Evolutionary conservation across 1,284 basidiomycete genomes (phyloP).

Genomic region (Puccinia horiana): DNA sequence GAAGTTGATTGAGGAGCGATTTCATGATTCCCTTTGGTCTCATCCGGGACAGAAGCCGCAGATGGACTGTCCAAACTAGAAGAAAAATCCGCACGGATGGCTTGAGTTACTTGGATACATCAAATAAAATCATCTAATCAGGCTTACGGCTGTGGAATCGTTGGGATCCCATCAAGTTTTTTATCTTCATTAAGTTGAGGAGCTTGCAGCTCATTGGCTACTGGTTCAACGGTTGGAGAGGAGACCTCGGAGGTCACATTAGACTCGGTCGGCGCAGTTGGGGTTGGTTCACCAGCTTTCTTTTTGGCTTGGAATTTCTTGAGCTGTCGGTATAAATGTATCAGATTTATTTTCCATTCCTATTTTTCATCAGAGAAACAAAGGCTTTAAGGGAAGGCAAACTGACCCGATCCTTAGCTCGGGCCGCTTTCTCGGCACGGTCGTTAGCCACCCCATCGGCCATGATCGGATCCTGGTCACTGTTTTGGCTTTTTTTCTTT

Average conservation of each 20-base stretch:
- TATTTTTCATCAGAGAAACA: not conserved
- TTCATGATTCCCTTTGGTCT: not conserved
- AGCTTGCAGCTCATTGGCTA: not conserved
- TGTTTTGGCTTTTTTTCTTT: too few relatives aligned
- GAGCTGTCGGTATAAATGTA: conserved; percentile 13
- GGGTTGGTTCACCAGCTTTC: conserved; percentile 23
- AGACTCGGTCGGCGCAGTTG: not conserved
- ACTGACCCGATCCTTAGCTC: conserved; percentile 45
- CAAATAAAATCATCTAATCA: not conserved
- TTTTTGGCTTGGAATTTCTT: conserved; percentile 50
- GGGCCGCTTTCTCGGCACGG: conserved; percentile 43
- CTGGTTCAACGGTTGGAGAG: conserved; percentile 11
- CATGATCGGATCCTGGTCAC: conserved; percentile 1
- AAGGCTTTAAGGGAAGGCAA: not conserved
- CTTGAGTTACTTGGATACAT: not conserved
- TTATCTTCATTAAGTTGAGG: not conserved
- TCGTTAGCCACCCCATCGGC: conserved; percentile 29
- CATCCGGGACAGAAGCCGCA: not conserved
- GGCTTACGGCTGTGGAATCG: not conserved
- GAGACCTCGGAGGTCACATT: not conserved
- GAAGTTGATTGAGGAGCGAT: not conserved
- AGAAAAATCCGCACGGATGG: not conserved
- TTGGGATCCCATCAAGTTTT: not conserved
- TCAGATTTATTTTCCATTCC: not conserved
- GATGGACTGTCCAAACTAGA: not conserved